Conservation (phyloP, 2,329 filamentous ascomycete genomes). For the Paraconiothyrium brasiliense region DNA sequence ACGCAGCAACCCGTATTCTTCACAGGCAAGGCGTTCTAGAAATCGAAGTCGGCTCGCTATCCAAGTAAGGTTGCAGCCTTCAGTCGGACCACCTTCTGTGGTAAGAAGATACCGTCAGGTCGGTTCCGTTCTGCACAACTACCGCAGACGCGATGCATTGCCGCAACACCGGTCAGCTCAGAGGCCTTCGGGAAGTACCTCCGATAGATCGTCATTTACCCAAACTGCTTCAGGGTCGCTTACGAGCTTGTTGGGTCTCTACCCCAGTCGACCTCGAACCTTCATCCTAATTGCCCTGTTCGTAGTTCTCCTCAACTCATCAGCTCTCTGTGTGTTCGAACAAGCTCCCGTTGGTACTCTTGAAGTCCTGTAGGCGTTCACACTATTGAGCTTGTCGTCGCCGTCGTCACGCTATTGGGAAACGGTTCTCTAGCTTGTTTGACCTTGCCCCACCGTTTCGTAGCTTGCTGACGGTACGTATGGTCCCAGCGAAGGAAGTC, state of each 20-base stretch:
- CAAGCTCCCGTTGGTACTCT: not conserved
- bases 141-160: constrained; percentile 1
- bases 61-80: no score
- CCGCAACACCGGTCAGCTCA: constrained; percentile 1
- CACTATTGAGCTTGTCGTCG: not conserved
- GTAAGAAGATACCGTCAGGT: not conserved
- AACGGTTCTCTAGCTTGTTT: not conserved
- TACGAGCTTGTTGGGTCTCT: not conserved
- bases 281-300: not conserved
- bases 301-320: not conserved
- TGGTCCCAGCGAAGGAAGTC: not conserved
- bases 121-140: not conserved
- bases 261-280: not conserved
- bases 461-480: not conserved
- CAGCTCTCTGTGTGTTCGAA: not conserved
- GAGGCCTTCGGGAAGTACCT: constrained; percentile 1
- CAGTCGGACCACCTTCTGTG: not conserved
- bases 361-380: not conserved
- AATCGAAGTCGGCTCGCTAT: not conserved
- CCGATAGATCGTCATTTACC: constrained; percentile 13
- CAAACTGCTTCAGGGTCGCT: constrained; percentile 6
- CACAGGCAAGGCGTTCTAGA: not conserved
- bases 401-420: not conserved
- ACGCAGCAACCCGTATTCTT: not conserved
- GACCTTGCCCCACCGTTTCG: constrained; percentile 2